Evolutionary conservation across 495 filamentous ascomycete genomes (phyloP).

Genomic region (Penicillium paradoxum): DNA sequence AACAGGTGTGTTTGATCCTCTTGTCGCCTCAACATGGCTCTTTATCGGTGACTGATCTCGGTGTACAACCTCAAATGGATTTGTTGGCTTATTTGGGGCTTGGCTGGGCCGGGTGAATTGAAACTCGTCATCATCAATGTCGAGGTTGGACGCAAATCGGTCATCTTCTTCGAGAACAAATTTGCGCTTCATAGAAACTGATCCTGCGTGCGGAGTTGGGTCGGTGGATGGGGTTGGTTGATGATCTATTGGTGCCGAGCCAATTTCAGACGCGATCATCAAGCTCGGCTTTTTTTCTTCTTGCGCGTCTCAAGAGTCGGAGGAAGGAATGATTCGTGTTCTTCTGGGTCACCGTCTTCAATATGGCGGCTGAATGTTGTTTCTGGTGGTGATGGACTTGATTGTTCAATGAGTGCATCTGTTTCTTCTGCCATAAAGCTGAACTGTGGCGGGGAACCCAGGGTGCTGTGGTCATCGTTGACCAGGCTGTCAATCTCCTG

Average conservation of each 20-base stretch:
- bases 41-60: conserved; percentile 16
- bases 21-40: conserved; percentile 16
- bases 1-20: conserved; percentile 11
- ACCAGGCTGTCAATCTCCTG: conserved; percentile 43
- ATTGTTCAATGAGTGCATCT: conserved; percentile 57
- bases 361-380: conserved; percentile 1
- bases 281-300: conserved; percentile 36
- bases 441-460: conserved; percentile 61
- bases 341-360: background rate
- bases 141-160: conserved; percentile 13
- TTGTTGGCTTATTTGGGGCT: conserved; percentile 10
- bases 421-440: conserved; percentile 52
- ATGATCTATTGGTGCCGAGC: background rate
- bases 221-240: background rate
- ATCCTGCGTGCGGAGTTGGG: conserved; percentile 25
- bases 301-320: conserved; percentile 36
- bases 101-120: conserved; percentile 38
- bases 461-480: conserved; percentile 41
- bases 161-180: conserved; percentile 52
- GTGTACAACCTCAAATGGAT: conserved; percentile 4
- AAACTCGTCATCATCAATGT: conserved; percentile 43
- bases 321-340: conserved; percentile 19
- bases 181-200: conserved; percentile 61
- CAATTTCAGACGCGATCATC: background rate
- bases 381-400: conserved; percentile 27